Base-by-base conservation (phyloP, 2,329 filamentous ascomycete species). In the Fusarium solani-melongenae region DNA sequence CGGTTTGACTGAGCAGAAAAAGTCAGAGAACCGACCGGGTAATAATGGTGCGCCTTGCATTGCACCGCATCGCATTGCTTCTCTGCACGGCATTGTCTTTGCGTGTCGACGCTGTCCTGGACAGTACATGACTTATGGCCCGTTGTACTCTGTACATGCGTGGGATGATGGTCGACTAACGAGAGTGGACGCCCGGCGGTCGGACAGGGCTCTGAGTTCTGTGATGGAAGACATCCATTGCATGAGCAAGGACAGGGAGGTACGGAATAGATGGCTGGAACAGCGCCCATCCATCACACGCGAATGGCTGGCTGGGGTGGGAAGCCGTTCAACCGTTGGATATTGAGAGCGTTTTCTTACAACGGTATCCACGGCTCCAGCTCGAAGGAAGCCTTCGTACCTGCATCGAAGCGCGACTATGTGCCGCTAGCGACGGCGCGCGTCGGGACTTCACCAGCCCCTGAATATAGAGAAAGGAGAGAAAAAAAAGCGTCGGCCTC, bases 371-470 rank as follows among this genome's bases (percentile, higher is more conserved):
- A 34, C 46, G 17, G 14, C 22, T 49, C 44, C 44, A 49, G 44
- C 44, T 49, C n/a, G 8, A 51, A 51, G 33, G 17, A 31, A 12
- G 41, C 38, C 44, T 17, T 34, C 61, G 71, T 67, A 39, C 49
- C 55, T 71, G 57, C 27, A 46, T 58, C 39, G 34, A 61, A 66
- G 64, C 67, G 70, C 41, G 55, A 63, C 57, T 33, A 60, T 44
- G 36, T 39, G 69, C 58, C 64, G 56, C 64, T 74, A 73, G 57
- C 44, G 31, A 66, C 17, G 39, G 39, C 62, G 58, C 62, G 58
- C 59, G 58, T 72, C 33, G 59, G 39, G 38, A 57, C 55, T 64
- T 58, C 58, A 34, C 62, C 65, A 72, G 62, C 71, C 71, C 71
- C 71, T 74, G 65, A 72, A 12, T 27, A 53, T 53, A 10, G 27